Evolutionary conservation across 1,284 basidiomycete genomes (phyloP).

Genomic region (Ceratorhiza oryzae-sativae): DNA sequence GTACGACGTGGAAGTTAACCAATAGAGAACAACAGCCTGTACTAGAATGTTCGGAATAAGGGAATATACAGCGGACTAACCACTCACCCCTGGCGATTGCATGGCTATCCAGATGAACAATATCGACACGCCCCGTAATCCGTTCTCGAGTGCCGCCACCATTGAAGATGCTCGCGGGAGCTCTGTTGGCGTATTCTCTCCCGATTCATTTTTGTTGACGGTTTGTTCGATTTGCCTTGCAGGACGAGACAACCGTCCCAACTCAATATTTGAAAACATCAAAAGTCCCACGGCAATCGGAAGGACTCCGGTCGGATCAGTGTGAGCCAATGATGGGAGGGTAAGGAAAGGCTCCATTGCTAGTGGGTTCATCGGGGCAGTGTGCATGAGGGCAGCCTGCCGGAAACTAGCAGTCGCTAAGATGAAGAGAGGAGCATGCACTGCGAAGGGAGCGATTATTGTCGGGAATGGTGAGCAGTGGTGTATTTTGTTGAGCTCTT

Average conservation of each 20-base stretch:
- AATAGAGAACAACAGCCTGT: slow-evolving; percentile 81
- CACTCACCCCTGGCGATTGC: slow-evolving; percentile 76
- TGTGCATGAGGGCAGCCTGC: slow-evolving; percentile 63
- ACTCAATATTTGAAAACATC: slow-evolving; percentile 80
- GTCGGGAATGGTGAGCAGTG: slow-evolving; percentile 66
- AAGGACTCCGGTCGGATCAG: slow-evolving; percentile 72
- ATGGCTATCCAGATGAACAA: slow-evolving; percentile 78
- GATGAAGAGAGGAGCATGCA: slow-evolving; percentile 78
- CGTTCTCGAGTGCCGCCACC: slow-evolving; percentile 50
- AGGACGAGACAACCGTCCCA: slow-evolving; percentile 62
- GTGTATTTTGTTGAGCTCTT: slow-evolving; percentile 63
- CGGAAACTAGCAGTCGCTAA: slow-evolving; percentile 66
- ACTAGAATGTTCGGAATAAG: slow-evolving; percentile 41
- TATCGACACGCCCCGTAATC: slow-evolving; percentile 69
- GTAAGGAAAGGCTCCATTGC: slow-evolving; percentile 78
- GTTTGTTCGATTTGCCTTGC: slow-evolving; percentile 12
- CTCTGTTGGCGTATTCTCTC: slow-evolving; percentile 55
- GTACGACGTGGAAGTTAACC: slow-evolving; percentile 82
- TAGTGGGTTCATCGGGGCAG: slow-evolving; percentile 54
- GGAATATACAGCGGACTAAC: slow-evolving; percentile 5
- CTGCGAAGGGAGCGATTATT: slow-evolving; percentile 66
- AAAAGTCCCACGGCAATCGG: slow-evolving; percentile 76
- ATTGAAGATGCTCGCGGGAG: slow-evolving; percentile 56
- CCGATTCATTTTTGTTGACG: slow-evolving; percentile 62
- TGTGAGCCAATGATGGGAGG: slow-evolving; percentile 70